These are phyloP conservation scores for Anisodus acutangulus DNA, from an alignment of 257 asterid species.

Conservation along the genomic window DNA sequence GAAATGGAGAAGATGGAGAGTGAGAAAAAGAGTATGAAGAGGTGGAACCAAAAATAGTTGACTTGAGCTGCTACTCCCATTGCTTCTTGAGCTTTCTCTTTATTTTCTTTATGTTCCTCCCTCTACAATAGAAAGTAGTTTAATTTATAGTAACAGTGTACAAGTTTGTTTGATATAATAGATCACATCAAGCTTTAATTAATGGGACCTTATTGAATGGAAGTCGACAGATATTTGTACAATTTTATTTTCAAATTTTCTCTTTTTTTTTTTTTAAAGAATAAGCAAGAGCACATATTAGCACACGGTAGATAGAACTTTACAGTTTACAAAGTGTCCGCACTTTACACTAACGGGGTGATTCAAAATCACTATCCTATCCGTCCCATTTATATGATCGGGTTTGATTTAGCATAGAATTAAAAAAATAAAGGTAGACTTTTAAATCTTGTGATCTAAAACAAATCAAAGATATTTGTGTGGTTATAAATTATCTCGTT, in stretches of 20 bases:
- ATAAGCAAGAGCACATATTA: neutral
- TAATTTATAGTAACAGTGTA: neutral
- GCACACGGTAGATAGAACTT: neutral
- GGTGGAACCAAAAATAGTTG: slow-evolving; percentile 45
- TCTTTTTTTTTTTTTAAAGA: too few relatives aligned
- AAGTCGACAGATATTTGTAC: neutral
- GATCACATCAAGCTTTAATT: neutral
- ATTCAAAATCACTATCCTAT: too few relatives aligned
- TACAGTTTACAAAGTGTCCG: too few relatives aligned
- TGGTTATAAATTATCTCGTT: too few relatives aligned
- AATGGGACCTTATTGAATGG: neutral
- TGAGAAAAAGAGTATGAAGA: slow-evolving; percentile 56
- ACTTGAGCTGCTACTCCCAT: slow-evolving; percentile 46
- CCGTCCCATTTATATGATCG: too few relatives aligned
- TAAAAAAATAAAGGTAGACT: too few relatives aligned
- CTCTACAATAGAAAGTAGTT: neutral
- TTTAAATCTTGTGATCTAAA: too few relatives aligned
- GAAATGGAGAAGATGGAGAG: slow-evolving; percentile 52
- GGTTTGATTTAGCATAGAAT: too few relatives aligned
- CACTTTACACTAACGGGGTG: neutral
- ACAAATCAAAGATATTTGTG: too few relatives aligned
- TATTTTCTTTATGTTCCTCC: neutral
- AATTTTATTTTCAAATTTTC: neutral
- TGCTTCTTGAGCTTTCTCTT: slow-evolving; percentile 24
- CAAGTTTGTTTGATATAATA: neutral